These are phyloP conservation scores for Talaromyces sp. DNA, from an alignment of 2,329 filamentous ascomycete genomes.

Conservation along the genomic window DNA sequence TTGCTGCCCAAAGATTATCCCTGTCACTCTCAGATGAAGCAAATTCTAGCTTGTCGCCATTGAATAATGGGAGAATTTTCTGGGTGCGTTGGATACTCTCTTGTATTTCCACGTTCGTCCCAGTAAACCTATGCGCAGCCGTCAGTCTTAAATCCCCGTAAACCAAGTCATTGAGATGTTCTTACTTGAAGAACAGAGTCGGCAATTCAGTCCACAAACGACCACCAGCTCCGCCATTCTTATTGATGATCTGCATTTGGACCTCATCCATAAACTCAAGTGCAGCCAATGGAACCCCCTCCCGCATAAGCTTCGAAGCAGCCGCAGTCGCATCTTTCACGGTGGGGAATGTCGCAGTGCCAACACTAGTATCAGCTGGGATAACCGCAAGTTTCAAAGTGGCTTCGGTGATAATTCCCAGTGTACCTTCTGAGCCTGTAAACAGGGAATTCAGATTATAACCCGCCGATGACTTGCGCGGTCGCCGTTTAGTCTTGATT, in stretches of 20 bases:
- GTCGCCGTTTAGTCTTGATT: slow-evolving; percentile 63
- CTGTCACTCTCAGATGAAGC: slow-evolving; percentile 53
- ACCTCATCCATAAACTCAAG: slow-evolving; percentile 63
- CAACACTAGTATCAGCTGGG: slow-evolving; percentile 67
- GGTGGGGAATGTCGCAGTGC: slow-evolving; percentile 62
- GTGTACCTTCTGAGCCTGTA: slow-evolving; percentile 70
- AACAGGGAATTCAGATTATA: slow-evolving; percentile 73
- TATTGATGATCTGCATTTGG: slow-evolving; percentile 67
- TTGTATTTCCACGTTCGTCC: slow-evolving; percentile 70
- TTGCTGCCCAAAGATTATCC: slow-evolving; percentile 58
- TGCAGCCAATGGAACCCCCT: slow-evolving; percentile 62
- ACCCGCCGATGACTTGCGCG: slow-evolving; percentile 70
- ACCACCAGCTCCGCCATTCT: slow-evolving; percentile 59
- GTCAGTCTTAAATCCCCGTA: not conserved
- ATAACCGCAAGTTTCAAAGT: slow-evolving; percentile 70
- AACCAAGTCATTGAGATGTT: not conserved
- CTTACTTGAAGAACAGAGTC: slow-evolving; percentile 40
- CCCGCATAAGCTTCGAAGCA: slow-evolving; percentile 66
- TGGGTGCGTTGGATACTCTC: slow-evolving; percentile 74
- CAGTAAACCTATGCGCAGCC: slow-evolving; percentile 58
- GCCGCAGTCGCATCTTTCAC: slow-evolving; percentile 66
- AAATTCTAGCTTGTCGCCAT: slow-evolving; percentile 50
- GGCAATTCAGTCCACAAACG: slow-evolving; percentile 36
- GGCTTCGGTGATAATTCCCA: slow-evolving; percentile 71
- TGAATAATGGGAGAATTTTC: slow-evolving; percentile 52